Conservation (phyloP, 805 yeast genomes). For the Candida nanaspora region DNA sequence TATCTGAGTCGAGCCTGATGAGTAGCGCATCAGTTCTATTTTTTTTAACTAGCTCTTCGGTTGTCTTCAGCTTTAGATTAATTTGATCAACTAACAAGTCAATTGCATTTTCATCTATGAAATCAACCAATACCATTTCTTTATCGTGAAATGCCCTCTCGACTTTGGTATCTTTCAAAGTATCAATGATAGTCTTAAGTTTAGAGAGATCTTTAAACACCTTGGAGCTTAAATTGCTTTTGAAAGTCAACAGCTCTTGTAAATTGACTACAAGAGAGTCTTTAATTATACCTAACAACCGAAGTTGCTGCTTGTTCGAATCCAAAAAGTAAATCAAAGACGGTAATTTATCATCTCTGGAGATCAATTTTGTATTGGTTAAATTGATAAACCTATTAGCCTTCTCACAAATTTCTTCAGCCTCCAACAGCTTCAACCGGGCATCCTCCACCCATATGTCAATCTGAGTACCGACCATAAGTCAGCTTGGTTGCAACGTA, state of each 20-base stretch:
- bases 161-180: conserved; percentile 29
- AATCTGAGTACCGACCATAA: background rate
- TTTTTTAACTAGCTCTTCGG: conserved; percentile 20
- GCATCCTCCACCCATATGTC: background rate
- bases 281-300: conserved; percentile 28
- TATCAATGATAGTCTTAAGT: conserved; percentile 25
- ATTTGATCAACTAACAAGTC: conserved; percentile 26
- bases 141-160: conserved; percentile 22
- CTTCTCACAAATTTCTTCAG: conserved; percentile 43
- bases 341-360: conserved; percentile 34
- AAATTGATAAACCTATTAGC: conserved; percentile 36
- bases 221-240: conserved; percentile 13
- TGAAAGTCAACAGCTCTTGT: conserved; percentile 16
- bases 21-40: conserved; percentile 21
- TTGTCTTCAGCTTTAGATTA: conserved; percentile 19
- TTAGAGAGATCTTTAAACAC: conserved; percentile 24
- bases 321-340: conserved; percentile 36
- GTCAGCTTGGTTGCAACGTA: background rate
- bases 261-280: conserved; percentile 23
- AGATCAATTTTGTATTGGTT: conserved; percentile 29
- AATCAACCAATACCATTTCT: conserved; percentile 31
- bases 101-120: conserved; percentile 37
- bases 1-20: conserved; percentile 17
- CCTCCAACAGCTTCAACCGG: conserved; percentile 16
- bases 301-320: conserved; percentile 41